phyloP scores from a whole-genome alignment of 108 stramenopile genomes.

The Nannochloropsis granulata region DNA sequence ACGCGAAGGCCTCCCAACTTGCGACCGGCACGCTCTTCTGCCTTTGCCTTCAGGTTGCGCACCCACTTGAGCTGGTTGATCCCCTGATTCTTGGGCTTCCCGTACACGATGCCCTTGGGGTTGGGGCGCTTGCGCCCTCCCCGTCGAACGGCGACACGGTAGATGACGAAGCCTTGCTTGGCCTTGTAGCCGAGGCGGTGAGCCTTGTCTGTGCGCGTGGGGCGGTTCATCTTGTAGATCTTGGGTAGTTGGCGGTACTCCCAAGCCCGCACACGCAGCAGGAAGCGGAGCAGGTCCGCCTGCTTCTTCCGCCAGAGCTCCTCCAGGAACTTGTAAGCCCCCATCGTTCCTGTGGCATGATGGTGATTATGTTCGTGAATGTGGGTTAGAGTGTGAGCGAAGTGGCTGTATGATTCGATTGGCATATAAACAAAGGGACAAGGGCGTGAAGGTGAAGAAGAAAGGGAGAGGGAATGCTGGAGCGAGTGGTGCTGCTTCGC shows the following conservation, averaged over 20 bases:
- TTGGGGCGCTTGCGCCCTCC: constrained; percentile 99
- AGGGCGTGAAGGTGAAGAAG: no score
- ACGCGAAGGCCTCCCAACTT: constrained; percentile 89
- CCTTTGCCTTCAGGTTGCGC: constrained; percentile 88
- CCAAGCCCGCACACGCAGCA: constrained; percentile 99
- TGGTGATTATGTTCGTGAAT: background rate
- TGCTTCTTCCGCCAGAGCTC: constrained; percentile 99
- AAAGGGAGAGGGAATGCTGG: no score
- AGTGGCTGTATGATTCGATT: background rate
- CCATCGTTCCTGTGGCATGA: constrained; percentile 52
- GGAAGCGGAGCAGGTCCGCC: constrained; percentile 97
- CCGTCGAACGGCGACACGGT: constrained; percentile 95
- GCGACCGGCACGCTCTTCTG: constrained; percentile 98
- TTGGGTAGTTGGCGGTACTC: constrained; percentile 98
- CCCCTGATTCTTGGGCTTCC: constrained; percentile 99
- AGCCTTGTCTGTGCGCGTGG: constrained; percentile 99
- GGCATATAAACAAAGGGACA: no score
- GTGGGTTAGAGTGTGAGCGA: background rate
- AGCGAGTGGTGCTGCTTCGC: no score
- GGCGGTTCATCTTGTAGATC: constrained; percentile 69
- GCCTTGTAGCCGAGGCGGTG: constrained; percentile 99
- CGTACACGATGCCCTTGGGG: constrained; percentile 98
- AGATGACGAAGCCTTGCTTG: constrained; percentile 94
- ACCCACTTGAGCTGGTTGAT: constrained; percentile 98
- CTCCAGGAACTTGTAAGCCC: constrained; percentile 99